phyloP scores from a whole-genome alignment of 2,329 filamentous ascomycete species.

The Bipolaris bicolor region DNA sequence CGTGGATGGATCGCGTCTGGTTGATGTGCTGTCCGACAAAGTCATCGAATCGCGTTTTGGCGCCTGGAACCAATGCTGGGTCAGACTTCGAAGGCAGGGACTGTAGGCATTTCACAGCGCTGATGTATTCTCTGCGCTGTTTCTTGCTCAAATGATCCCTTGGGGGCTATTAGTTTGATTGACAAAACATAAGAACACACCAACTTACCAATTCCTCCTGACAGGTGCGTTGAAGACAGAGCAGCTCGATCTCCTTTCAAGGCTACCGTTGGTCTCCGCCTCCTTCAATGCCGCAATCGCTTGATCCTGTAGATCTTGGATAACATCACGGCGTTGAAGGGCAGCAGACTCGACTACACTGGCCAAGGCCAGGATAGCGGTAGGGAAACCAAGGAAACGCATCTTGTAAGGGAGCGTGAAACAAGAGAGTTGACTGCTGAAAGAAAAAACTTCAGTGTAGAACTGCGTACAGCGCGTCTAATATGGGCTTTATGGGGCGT shows the following conservation, averaged over 20 bases:
- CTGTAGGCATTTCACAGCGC: slow-evolving; percentile 30
- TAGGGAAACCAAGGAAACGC: slow-evolving; percentile 6
- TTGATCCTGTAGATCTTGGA: slow-evolving; percentile 21
- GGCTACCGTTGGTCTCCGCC: slow-evolving; percentile 9
- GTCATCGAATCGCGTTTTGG: slow-evolving; percentile 34
- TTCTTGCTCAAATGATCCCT: slow-evolving; percentile 6
- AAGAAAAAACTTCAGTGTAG: neutral
- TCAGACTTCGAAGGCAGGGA: slow-evolving; percentile 21
- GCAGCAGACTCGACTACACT: slow-evolving; percentile 12
- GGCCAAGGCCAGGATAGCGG: slow-evolving; percentile 18
- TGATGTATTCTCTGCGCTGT: slow-evolving; percentile 27
- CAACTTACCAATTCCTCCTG: slow-evolving; percentile 23
- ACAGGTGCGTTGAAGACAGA: slow-evolving; percentile 15
- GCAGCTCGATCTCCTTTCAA: slow-evolving; percentile 12
- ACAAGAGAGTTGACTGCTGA: neutral
- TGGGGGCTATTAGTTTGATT: neutral
- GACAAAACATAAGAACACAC: neutral
- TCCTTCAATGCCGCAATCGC: slow-evolving; percentile 19
- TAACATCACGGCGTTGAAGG: slow-evolving; percentile 13
- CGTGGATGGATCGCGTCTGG: slow-evolving; percentile 25
- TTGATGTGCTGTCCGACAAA: slow-evolving; percentile 35
- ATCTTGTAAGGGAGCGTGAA: neutral
- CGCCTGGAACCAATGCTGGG: slow-evolving; percentile 23
- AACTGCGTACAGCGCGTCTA: neutral
- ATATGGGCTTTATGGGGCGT: neutral